Percentiles rank a stretch among this genome's conserved stretches.
Conservation (phyloP, 2,329 filamentous ascomycete species). For the Tolypocladium tropicale region DNA sequence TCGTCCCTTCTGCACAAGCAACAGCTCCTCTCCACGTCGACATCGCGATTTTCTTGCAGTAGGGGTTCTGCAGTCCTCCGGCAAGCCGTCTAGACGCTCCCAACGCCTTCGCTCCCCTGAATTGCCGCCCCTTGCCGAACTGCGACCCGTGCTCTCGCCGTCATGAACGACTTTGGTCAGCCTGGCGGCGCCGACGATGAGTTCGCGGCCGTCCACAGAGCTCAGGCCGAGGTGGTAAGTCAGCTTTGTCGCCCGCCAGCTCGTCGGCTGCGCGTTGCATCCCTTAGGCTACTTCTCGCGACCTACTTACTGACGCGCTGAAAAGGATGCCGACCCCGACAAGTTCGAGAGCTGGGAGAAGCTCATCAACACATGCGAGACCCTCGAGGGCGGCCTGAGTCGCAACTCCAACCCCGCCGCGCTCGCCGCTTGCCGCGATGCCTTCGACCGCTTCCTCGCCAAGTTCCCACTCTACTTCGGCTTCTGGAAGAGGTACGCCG, state of each 20-base stretch:
- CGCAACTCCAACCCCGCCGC: slow-evolving; percentile 94
- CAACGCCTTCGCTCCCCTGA: neutral
- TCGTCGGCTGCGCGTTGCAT: neutral
- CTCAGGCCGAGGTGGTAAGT: slow-evolving; percentile 64
- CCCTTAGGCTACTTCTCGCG: neutral
- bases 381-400: slow-evolving; percentile 84
- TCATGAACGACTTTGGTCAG: slow-evolving; percentile 61
- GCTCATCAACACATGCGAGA: slow-evolving; percentile 71
- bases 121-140: neutral
- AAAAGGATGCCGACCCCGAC: slow-evolving; percentile 61
- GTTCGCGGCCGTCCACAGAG: slow-evolving; percentile 70
- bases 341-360: slow-evolving; percentile 95
- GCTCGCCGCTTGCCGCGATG: slow-evolving; percentile 74
- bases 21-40: neutral
- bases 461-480: slow-evolving; percentile 95
- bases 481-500: slow-evolving; percentile 99
- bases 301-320: neutral
- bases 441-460: slow-evolving; percentile 85
- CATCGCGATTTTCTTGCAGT: neutral
- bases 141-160: slow-evolving; percentile 6
- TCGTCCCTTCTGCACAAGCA: slow-evolving; percentile 1
- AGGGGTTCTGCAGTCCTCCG: neutral
- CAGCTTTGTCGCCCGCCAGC: neutral
- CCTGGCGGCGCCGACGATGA: slow-evolving; percentile 71
- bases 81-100: neutral